These are phyloP conservation scores for Wolfiporia cocos DNA, from an alignment of 1,284 basidiomycete genomes.

Conservation along the genomic window DNA sequence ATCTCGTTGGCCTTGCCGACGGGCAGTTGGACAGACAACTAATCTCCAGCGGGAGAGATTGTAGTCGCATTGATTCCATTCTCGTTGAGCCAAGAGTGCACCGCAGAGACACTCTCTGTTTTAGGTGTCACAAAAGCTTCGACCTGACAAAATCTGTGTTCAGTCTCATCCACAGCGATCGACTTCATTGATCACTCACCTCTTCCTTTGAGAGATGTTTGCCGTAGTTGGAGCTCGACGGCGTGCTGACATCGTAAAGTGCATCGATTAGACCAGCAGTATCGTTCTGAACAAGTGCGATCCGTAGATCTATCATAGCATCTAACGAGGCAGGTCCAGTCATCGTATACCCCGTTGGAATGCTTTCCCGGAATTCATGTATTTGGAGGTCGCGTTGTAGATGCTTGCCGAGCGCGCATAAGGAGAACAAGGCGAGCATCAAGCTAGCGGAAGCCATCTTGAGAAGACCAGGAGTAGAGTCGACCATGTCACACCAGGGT, in stretches of 20 bases:
- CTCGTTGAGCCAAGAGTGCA: constrained; percentile 28
- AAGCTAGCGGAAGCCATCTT: too few species aligned
- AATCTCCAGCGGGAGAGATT: constrained; percentile 29
- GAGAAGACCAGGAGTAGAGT: too few species aligned
- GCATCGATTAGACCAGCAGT: constrained; percentile 17
- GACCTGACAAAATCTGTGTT: constrained; percentile 14
- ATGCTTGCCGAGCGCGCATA: constrained; percentile 15
- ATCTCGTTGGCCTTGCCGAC: constrained; percentile 29
- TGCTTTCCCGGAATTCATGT: constrained; percentile 17
- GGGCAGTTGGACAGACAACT: constrained; percentile 29
- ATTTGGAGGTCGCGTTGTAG: constrained; percentile 12
- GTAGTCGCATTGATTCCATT: constrained; percentile 28
- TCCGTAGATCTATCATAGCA: constrained; percentile 15
- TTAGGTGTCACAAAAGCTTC: constrained; percentile 30
- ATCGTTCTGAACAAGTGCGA: constrained; percentile 20
- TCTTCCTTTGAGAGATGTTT: constrained; percentile 23
- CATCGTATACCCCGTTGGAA: constrained; percentile 17
- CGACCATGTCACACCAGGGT: too few species aligned
- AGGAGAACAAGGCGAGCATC: constrained; percentile 17
- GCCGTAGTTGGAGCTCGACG: constrained; percentile 18
- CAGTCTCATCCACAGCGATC: not conserved
- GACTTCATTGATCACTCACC: constrained; percentile 9
- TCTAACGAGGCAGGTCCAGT: constrained; percentile 15
- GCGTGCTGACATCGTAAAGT: constrained; percentile 22
- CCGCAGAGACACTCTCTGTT: constrained; percentile 24